Base-by-base conservation (phyloP, 129 eudicot genomes). In the Flaveria sonorensis region DNA sequence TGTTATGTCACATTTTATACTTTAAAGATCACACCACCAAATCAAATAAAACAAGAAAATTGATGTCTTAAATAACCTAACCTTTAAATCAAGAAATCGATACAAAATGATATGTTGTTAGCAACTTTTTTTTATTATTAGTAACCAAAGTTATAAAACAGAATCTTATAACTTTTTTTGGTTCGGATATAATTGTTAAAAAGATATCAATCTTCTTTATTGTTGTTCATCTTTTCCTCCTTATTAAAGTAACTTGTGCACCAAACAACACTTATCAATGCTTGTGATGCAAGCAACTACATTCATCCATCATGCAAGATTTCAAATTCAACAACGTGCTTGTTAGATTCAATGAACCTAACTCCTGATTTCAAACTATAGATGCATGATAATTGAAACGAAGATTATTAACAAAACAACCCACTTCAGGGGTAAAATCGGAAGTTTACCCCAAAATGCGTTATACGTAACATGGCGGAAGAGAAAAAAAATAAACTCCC, bases 341-440 rank as follows among this genome's bases (percentile, higher is more conserved):
- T 9, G 48, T 45, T 9, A 45, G 48, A 45, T 45, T 8, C 48
- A 45, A 10, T 45, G 48, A 45, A 45, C 48, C 13, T 45, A 43
- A 6, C 7, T 36, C 40, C 1, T 36, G 40, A 45, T 45, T 45
- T 45, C 50, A 45, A 9, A 45, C 1, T 45, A 9, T 45, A 9
- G 50, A 45, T 28, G 21, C 24, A 42, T 5, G 50, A 68, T 67
- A 18, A 46, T 16, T n/a, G 1, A 62, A 65, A 48, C 15, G n/a
- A n/a, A 56, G 60, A 26, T 53, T 80, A 73, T 66, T 61, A 53
- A 73, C 51, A 40, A 71, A 65, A 73, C 51, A 40, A 71, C 13
- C 75, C 75, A 55, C 45, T 30, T 71, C 20, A 76, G 40, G 81
- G 82, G 85, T 61, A 65, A 79, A 73, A 82, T 21, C 45, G 87